Evolutionary conservation across 441 rosid species (phyloP), one percentile per base, ranked within the genome.

Genomic region (Sinapis alba): DNA sequence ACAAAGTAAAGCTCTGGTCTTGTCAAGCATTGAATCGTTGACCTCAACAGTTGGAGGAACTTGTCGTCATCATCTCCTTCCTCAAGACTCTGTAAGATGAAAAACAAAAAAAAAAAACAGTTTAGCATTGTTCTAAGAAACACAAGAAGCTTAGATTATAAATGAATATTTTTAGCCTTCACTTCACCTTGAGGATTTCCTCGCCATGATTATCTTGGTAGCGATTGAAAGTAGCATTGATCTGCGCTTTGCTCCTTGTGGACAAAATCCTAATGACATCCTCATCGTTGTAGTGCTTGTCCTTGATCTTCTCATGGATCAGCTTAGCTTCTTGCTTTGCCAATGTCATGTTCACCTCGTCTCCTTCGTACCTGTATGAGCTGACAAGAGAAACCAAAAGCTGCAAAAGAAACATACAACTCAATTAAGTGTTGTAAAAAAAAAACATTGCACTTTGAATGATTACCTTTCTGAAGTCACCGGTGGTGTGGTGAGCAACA

Each of bases 221-320:
- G n/a, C 87, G 86, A 69, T 92, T 95, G 36, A 95, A 79, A 61
- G 97, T 88, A 21, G 98, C 97, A 79, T 74, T 88, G 78, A 95
- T 82, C 79, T 95, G 98, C 32, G 96, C 87, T 83, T 82, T 90
- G 83, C 98, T 92, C 61, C 99, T 89, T 28, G 98, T 89, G 5
- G 92, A 79, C 81, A 95, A 77, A 72, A 95, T 83, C 75, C 93
- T 83, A 67, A 95, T 85, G 30, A 95, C 51, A 32, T 92, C 94
- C n/a, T 91, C 99, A 75, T 89, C 82, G 53, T 26, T 83, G 80
- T 89, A 90, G 7, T 82, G 83, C 82, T 94, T 90, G 19, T 83
- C 65, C n/a, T 86, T 83, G 60, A 94, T 88, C 78, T 86, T 90
- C 82, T 92, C 97, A 65, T 84, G 86, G 74, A 94, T 81, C 45